Evolutionary conservation across 1,284 basidiomycete genomes (phyloP).

Genomic region (Rugiboletus extremiorientalis): DNA sequence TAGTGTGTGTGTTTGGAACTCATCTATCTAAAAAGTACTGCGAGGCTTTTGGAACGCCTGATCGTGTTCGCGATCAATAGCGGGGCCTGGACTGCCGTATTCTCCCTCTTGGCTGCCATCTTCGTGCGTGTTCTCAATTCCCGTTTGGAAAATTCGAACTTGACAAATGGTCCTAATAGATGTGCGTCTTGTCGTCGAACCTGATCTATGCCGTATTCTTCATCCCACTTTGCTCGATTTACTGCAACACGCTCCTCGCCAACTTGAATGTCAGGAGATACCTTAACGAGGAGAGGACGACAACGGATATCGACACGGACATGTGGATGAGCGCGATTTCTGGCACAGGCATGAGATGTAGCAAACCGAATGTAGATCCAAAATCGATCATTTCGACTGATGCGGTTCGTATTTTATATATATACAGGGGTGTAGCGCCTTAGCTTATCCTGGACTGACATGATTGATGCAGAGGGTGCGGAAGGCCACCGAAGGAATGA

Average conservation of each 20-base stretch:
- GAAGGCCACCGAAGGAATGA: not conserved
- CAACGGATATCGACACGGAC: not conserved
- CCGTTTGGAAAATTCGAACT: no score
- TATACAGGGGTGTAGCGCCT: no score
- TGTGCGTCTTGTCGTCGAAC: not conserved
- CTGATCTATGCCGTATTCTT: not conserved
- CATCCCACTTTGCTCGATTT: not conserved
- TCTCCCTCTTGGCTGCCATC: not conserved
- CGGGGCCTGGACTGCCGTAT: constrained; percentile 7
- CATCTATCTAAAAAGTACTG: no score
- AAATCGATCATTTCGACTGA: not conserved
- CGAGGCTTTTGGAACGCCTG: constrained; percentile 6
- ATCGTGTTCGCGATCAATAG: constrained; percentile 3
- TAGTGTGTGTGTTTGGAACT: no score
- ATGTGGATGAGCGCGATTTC: not conserved
- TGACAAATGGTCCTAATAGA: not conserved
- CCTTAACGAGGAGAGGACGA: not conserved
- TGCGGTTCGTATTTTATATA: not conserved
- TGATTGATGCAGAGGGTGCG: not conserved
- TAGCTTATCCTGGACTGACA: not conserved
- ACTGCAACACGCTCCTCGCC: not conserved
- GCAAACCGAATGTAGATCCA: not conserved
- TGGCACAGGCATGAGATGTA: not conserved
- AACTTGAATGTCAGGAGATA: not conserved
- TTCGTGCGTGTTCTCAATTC: constrained; percentile 1